These are phyloP conservation scores for Hirsutella rhossiliensis DNA, from an alignment of 2,329 filamentous ascomycete species.

Conservation along the genomic window DNA sequence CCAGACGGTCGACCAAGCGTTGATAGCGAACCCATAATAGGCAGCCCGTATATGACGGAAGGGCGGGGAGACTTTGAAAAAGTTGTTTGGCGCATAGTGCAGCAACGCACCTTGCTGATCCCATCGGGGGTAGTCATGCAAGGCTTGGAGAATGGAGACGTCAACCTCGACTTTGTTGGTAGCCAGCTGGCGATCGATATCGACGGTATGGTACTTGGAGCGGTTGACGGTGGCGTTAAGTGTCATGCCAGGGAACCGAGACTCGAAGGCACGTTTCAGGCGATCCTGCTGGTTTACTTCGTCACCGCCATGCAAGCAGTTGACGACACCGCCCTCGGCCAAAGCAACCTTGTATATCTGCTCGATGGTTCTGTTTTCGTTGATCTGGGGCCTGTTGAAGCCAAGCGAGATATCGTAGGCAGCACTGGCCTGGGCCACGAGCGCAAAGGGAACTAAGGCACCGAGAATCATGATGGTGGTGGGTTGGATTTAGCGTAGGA, in stretches of 20 bases:
- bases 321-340: conserved; percentile 31
- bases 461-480: background rate
- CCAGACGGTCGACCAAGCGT: conserved; percentile 23
- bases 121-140: conserved; percentile 41
- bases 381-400: background rate
- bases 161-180: conserved; percentile 28
- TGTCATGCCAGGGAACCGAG: conserved; percentile 33
- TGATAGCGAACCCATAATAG: conserved; percentile 28
- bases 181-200: conserved; percentile 32
- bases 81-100: conserved; percentile 34
- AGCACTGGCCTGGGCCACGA: background rate
- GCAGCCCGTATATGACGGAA: conserved; percentile 30
- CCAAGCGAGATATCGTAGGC: background rate
- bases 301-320: conserved; percentile 36
- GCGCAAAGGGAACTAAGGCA: background rate
- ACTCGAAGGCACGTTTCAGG: conserved; percentile 31
- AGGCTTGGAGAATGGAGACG: conserved; percentile 33
- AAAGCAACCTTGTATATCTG: conserved; percentile 37
- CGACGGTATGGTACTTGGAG: conserved; percentile 40
- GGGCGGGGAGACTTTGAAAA: conserved; percentile 26
- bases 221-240: conserved; percentile 42
- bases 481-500: too few species aligned
- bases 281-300: conserved; percentile 24
- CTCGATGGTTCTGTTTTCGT: conserved; percentile 18
- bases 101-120: conserved; percentile 31